Evolutionary conservation across 495 filamentous ascomycete species (phyloP).

Genomic region (Pseudoneurospora amorphoporcata): DNA sequence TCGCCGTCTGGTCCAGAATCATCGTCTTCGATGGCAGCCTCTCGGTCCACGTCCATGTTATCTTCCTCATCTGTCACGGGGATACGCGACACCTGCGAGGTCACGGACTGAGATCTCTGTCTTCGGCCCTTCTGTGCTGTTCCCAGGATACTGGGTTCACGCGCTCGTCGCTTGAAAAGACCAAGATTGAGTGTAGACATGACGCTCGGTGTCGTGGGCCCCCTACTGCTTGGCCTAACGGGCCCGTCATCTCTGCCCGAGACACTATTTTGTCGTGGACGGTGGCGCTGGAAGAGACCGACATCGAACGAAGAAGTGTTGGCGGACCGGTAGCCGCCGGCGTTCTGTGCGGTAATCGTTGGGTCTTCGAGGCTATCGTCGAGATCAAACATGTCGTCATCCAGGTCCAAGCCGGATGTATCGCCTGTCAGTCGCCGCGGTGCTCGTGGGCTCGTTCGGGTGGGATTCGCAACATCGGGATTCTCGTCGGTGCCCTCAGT

Average conservation of each 20-base stretch:
- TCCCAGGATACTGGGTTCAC: constrained; percentile 39
- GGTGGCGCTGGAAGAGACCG: constrained; percentile 28
- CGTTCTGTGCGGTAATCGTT: constrained; percentile 17
- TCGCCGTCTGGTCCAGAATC: constrained; percentile 37
- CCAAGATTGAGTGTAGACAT: constrained; percentile 36
- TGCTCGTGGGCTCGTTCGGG: constrained; percentile 13
- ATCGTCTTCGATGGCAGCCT: constrained; percentile 13
- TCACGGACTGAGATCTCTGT: constrained; percentile 19
- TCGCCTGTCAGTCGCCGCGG: constrained; percentile 22
- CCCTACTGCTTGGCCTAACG: constrained; percentile 39
- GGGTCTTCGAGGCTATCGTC: constrained; percentile 31
- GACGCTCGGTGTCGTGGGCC: constrained; percentile 33
- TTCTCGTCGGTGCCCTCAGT: not conserved
- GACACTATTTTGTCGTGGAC: constrained; percentile 37
- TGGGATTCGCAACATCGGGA: constrained; percentile 20
- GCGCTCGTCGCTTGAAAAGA: constrained; percentile 32
- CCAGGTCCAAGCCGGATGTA: constrained; percentile 35
- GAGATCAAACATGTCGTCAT: constrained; percentile 35
- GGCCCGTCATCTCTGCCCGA: constrained; percentile 32
- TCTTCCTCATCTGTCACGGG: not conserved
- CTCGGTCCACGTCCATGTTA: constrained; percentile 4
- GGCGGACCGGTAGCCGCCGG: constrained; percentile 26
- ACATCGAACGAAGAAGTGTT: constrained; percentile 36
- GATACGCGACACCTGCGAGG: constrained; percentile 11
- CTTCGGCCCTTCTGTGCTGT: constrained; percentile 28